phyloP scores from a whole-genome alignment of 495 filamentous ascomycete species.

The Tuber melanosporum region DNA sequence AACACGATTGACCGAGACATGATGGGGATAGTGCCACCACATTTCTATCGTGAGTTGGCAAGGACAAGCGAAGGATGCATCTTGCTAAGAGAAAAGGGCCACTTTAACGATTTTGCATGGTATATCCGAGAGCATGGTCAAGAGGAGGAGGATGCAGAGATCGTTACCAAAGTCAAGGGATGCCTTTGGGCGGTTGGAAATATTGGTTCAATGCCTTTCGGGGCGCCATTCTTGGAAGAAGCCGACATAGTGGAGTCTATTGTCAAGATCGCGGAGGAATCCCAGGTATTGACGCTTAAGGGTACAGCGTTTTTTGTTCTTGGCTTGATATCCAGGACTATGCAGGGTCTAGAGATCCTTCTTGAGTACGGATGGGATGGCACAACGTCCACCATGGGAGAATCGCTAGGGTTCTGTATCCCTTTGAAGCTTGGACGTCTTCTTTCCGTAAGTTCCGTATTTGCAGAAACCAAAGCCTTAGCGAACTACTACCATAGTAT shows the following conservation, averaged over 20 bases:
- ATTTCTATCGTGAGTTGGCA: constrained; percentile 94
- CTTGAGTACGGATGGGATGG: constrained; percentile 85
- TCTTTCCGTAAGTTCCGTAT: constrained; percentile 48
- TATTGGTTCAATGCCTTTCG: constrained; percentile 95
- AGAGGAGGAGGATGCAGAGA: constrained; percentile 77
- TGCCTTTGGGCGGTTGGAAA: constrained; percentile 97
- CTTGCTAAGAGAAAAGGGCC: constrained; percentile 81
- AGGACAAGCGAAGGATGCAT: constrained; percentile 87
- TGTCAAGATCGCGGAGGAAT: constrained; percentile 74
- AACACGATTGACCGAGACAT: constrained; percentile 53
- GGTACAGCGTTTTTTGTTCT: constrained; percentile 96
- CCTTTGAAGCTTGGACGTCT: constrained; percentile 70
- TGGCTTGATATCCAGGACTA: constrained; percentile 82
- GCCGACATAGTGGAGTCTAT: constrained; percentile 79
- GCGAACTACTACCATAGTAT: neutral
- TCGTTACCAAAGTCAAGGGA: constrained; percentile 88
- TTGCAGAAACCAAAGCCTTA: constrained; percentile 27
- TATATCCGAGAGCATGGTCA: constrained; percentile 79
- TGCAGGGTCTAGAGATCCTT: constrained; percentile 85
- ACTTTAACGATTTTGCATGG: constrained; percentile 85
- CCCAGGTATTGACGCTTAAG: constrained; percentile 81
- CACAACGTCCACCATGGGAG: constrained; percentile 73
- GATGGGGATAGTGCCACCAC: constrained; percentile 72
- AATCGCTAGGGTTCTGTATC: constrained; percentile 78
- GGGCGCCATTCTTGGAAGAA: constrained; percentile 83